Percentiles rank a stretch among this genome's conserved stretches.
Conservation (phyloP, 2,329 filamentous ascomycete genomes). For the Coleophoma crateriformis region DNA sequence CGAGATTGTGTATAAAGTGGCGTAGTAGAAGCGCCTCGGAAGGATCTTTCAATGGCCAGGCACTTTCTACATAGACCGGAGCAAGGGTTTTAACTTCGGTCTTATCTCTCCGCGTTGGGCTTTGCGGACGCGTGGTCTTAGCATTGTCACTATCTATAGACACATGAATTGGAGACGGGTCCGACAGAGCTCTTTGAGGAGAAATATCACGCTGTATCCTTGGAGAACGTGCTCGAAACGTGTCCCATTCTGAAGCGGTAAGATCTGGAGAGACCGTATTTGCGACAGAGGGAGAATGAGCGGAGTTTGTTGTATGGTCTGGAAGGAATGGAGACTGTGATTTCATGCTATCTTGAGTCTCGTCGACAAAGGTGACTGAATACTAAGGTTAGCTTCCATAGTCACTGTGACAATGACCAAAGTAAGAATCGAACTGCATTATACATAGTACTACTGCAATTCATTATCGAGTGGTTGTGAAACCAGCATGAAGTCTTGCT, state of each 20-base stretch:
- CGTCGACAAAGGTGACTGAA: constrained; percentile 12
- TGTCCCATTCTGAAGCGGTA: neutral
- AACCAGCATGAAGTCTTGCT: too few relatives aligned
- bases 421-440: too few relatives aligned
- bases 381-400: neutral
- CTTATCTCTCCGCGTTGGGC: neutral
- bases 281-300: neutral
- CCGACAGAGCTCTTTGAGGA: neutral
- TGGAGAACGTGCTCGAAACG: neutral
- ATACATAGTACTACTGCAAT: too few relatives aligned
- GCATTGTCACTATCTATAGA: too few relatives aligned
- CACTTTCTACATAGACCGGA: constrained; percentile 9
- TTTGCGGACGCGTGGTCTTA: neutral
- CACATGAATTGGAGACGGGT: neutral
- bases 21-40: constrained; percentile 12
- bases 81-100: neutral
- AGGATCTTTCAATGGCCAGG: constrained; percentile 15
- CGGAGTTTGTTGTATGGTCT: neutral
- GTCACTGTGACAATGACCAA: neutral
- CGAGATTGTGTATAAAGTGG: constrained; percentile 17
- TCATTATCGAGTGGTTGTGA: too few relatives aligned
- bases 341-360: constrained; percentile 5
- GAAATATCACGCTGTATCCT: neutral
- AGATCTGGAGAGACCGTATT: neutral
- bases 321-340: constrained; percentile 2